These are phyloP conservation scores for Ophiostoma himal-ulmi DNA, from an alignment of 2,329 filamentous ascomycete genomes.

Conservation along the genomic window DNA sequence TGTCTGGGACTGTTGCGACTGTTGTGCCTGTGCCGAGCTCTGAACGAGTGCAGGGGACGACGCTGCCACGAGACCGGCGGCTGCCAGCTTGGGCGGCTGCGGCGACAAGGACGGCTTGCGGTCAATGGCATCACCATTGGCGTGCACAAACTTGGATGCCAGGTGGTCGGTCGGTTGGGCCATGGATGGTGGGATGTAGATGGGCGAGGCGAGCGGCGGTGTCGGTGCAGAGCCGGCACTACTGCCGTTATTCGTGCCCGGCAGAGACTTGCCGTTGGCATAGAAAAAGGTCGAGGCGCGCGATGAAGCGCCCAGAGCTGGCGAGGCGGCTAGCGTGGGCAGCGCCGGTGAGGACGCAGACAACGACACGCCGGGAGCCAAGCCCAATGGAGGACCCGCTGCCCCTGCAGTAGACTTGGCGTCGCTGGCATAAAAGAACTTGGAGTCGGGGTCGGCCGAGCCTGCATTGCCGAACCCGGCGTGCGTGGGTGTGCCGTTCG, in stretches of 20 bases:
- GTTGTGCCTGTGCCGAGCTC: neutral
- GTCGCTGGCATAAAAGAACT: constrained; percentile 92
- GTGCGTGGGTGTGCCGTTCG: constrained; percentile 52
- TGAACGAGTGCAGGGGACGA: constrained; percentile 4
- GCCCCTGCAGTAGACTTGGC: constrained; percentile 35
- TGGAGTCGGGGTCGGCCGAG: constrained; percentile 42
- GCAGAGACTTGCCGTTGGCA: constrained; percentile 45
- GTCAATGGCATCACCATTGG: constrained; percentile 48
- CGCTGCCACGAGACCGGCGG: neutral
- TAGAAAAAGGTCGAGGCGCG: constrained; percentile 42
- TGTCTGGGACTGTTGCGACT: neutral
- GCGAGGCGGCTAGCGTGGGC: constrained; percentile 9
- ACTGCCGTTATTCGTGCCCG: constrained; percentile 22
- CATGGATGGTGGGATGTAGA: constrained; percentile 24
- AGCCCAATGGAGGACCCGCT: neutral
- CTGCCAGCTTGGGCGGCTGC: constrained; percentile 4
- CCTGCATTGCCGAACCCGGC: constrained; percentile 32
- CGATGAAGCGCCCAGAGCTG: constrained; percentile 30
- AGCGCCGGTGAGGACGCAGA: constrained; percentile 8
- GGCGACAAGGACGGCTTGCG: constrained; percentile 31
- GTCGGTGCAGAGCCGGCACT: neutral
- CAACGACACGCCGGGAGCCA: constrained; percentile 21
- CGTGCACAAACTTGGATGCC: constrained; percentile 68
- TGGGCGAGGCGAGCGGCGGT: constrained; percentile 9
- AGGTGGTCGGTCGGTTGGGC: constrained; percentile 26